Evolutionary conservation across 768 basidiomycete genomes (phyloP).

Genomic region (Multifurca ochricompacta): DNA sequence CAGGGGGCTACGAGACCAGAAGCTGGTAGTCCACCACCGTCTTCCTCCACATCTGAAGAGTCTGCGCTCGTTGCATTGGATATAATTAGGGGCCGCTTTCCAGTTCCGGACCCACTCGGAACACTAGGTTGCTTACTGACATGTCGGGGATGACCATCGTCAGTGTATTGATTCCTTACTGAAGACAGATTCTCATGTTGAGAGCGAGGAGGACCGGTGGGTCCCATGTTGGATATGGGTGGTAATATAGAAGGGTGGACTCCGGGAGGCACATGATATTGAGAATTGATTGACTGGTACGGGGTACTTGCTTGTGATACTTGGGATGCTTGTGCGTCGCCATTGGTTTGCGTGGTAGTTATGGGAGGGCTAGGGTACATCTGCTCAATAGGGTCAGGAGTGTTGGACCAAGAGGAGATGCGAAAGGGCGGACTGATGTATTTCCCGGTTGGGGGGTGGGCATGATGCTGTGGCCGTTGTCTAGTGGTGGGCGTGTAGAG

Average conservation of each 20-base stretch:
- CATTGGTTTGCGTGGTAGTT: background rate
- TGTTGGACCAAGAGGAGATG: background rate
- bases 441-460: constrained; percentile 21
- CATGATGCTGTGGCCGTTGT: constrained; percentile 25
- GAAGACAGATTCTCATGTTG: constrained; percentile 48
- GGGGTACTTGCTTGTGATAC: constrained; percentile 3
- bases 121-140: constrained; percentile 23
- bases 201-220: constrained; percentile 14
- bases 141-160: constrained; percentile 28
- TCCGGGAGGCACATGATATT: constrained; percentile 10
- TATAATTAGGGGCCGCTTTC: constrained; percentile 51
- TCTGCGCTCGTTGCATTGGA: constrained; percentile 71
- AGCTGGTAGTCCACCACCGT: constrained; percentile 75
- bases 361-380: constrained; percentile 14
- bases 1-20: constrained; percentile 79
- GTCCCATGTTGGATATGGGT: constrained; percentile 19
- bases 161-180: constrained; percentile 47
- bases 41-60: constrained; percentile 80
- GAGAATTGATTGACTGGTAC: constrained; percentile 8
- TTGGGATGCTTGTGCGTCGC: constrained; percentile 6
- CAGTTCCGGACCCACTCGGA: constrained; percentile 29
- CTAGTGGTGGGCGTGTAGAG: constrained; percentile 25
- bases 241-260: constrained; percentile 16
- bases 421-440: constrained; percentile 25
- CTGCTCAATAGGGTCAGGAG: constrained; percentile 3